Base-by-base conservation (phyloP, 2,329 filamentous ascomycete genomes). In the Fusarium sp. region DNA sequence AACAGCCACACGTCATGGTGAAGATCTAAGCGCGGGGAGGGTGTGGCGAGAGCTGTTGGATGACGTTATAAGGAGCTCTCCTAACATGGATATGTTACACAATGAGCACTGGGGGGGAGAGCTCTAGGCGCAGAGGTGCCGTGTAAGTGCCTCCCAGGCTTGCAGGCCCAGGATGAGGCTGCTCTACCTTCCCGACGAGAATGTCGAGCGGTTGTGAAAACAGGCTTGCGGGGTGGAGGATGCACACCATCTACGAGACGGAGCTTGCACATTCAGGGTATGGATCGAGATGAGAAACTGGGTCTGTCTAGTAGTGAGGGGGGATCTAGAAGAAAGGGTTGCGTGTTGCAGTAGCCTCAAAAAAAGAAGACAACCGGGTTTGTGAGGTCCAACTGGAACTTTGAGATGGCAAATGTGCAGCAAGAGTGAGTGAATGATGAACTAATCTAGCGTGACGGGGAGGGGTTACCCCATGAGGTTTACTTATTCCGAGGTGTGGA, bases 1-100 rank as follows among this genome's bases (percentile, higher is more conserved):
- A 74, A 75, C 66, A 75, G 74, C 69, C 66, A 75, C 77, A 74
- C 77, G 77, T 79, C 77, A 79, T 79, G 74, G 54, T 63, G 75
- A 72, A 68, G 69, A 76, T 79, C 68, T 26, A 44, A 49, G 20
- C 33, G 55, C 41, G 62, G 60, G 52, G 55, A 64, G 56, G 70
- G 77, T 77, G 75, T 79, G 77, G 73, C 72, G 67, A 70, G 63
- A 66, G 65, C 70, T 67, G 58, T 39, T 44, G 49, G 41, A 79
- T 79, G 77, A 79, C 77, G 77, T 78, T 76, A 57, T 60, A n/a
- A 39, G 54, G 42, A 65, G 67, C 55, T 62, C 31, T 42, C 45
- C 28, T 14, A 38, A 56, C 72, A 75, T 63, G 72, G 70, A 70
- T 59, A 28, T 59, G 56, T 73, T 52, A 57, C 56, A 51, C 39